A percentile compares a stretch with the other conserved stretches of the same genome.
These are phyloP conservation scores for Udeniomyces megalosporus DNA, from an alignment of 768 basidiomycete species.

Conservation along the genomic window DNA sequence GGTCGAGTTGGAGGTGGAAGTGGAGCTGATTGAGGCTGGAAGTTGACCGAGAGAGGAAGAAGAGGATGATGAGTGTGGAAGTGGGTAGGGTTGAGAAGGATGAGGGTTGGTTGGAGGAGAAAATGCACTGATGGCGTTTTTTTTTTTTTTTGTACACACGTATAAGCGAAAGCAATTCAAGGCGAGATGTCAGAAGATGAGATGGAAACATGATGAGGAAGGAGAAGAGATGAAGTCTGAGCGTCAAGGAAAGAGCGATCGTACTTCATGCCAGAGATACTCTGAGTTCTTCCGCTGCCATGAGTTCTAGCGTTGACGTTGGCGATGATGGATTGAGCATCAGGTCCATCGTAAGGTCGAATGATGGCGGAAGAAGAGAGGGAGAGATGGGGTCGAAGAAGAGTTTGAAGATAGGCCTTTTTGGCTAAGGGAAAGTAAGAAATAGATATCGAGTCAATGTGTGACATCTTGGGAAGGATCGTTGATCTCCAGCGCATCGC, in stretches of 20 bases:
- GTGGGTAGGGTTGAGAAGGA: background rate
- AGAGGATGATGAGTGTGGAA: background rate
- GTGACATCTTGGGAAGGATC: no score
- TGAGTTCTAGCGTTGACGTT: slow-evolving; percentile 3
- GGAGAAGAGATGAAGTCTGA: background rate
- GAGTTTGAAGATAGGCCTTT: slow-evolving; percentile 78
- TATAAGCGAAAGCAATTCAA: no score
- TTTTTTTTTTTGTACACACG: no score
- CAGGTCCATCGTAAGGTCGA: slow-evolving; percentile 83
- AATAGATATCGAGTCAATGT: background rate
- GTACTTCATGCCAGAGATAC: background rate
- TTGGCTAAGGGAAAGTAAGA: slow-evolving; percentile 44
- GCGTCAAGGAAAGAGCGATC: background rate
- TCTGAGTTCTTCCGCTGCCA: background rate
- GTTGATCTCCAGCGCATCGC: no score
- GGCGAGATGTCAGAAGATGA: background rate
- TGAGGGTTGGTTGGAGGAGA: background rate
- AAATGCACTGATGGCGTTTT: background rate
- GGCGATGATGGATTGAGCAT: slow-evolving; percentile 48
- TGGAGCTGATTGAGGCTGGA: background rate
- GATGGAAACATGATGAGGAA: background rate
- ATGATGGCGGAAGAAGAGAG: slow-evolving; percentile 32
- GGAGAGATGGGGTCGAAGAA: slow-evolving; percentile 37
- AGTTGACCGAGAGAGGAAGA: background rate
- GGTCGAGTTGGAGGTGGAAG: background rate